A percentile compares a stretch with the other conserved stretches of the same genome.
Evolutionary conservation across 1,284 basidiomycete genomes (phyloP).

Genomic region (Phellopilus nigrolimitatus): DNA sequence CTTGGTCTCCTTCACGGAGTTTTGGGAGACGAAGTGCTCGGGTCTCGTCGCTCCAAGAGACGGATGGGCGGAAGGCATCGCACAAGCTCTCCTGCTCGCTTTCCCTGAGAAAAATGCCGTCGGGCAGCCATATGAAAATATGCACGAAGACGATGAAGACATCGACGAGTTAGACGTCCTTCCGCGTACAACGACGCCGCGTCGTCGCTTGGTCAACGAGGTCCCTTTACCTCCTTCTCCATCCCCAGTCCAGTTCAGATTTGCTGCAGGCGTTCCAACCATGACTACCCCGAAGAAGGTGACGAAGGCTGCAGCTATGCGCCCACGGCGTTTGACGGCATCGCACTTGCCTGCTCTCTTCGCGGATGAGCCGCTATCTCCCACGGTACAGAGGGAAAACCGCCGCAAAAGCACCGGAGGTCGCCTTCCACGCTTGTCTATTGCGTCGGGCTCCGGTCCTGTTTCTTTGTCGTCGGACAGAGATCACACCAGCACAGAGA

Average conservation of each 20-base stretch:
- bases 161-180: conserved; percentile 14
- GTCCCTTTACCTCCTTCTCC: conserved; percentile 14
- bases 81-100: conserved; percentile 8
- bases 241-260: not conserved
- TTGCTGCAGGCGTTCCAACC: not conserved
- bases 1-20: conserved; percentile 20
- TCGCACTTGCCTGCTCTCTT: conserved; percentile 10
- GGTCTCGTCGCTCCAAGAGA: conserved; percentile 8
- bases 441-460: conserved; percentile 1
- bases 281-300: not conserved
- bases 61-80: conserved; percentile 16
- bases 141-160: not conserved
- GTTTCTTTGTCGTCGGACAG: not conserved
- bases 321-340: not conserved
- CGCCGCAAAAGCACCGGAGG: not conserved
- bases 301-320: not conserved
- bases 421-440: not conserved
- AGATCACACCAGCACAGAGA: conserved; percentile 2
- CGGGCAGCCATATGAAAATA: no score
- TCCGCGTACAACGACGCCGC: conserved; percentile 15
- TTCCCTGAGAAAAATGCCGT: not conserved
- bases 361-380: not conserved
- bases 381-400: not conserved
- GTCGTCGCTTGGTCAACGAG: conserved; percentile 1
- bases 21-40: conserved; percentile 20